These are phyloP conservation scores for Tricladium varicosporioides DNA, from an alignment of 2,329 filamentous ascomycete genomes.

Conservation along the genomic window DNA sequence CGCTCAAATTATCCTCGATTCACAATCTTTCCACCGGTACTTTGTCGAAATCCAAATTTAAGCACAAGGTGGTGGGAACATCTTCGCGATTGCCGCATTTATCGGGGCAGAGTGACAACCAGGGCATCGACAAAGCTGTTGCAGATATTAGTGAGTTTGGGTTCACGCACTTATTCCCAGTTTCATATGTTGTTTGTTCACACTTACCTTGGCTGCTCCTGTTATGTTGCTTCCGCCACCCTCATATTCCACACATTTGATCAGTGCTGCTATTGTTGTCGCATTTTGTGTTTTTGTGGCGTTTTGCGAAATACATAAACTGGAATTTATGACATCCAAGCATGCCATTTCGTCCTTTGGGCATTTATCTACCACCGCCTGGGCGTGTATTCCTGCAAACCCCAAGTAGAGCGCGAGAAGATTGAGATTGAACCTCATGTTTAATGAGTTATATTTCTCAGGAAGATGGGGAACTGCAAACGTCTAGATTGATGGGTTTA, in stretches of 20 bases:
- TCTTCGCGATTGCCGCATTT: conserved; percentile 11
- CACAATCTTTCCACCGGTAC: too few relatives aligned
- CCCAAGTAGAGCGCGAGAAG: conserved; percentile 2
- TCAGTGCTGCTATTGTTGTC: conserved; percentile 11
- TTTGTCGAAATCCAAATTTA: not conserved
- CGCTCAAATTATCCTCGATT: too few relatives aligned
- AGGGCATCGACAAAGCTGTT: conserved; percentile 15
- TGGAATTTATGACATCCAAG: conserved; percentile 14
- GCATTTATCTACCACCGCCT: conserved; percentile 4
- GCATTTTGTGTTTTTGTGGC: not conserved
- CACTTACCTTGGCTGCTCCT: conserved; percentile 15
- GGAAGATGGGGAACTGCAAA: not conserved
- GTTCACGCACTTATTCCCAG: not conserved
- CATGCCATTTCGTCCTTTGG: conserved; percentile 11
- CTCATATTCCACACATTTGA: conserved; percentile 12
- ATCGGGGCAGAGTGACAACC: conserved; percentile 19
- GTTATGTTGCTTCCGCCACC: conserved; percentile 10
- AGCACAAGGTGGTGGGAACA: conserved; percentile 16
- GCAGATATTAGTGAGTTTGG: not conserved
- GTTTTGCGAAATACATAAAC: conserved; percentile 15
- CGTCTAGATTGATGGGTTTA: not conserved
- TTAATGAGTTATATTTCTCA: not conserved
- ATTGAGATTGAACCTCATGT: conserved; percentile 5
- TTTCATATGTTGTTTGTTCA: not conserved
- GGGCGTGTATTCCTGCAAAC: conserved; percentile 1